phyloP scores from a whole-genome alignment of 2,329 filamentous ascomycete genomes.

The Ceratocystis eucalypticola region DNA sequence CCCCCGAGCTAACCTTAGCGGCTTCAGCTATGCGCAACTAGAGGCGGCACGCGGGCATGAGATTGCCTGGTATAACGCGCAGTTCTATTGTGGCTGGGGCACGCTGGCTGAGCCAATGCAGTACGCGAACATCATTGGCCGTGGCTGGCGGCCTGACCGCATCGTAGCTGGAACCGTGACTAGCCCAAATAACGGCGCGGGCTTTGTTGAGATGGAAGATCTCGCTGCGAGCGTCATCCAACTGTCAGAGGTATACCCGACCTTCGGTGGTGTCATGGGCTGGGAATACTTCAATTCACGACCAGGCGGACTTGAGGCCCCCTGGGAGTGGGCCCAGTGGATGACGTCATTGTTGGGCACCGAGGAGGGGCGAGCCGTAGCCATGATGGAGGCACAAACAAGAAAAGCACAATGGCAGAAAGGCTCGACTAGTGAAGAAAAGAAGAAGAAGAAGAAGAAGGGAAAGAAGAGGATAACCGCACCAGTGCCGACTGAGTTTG shows the following conservation, averaged over 20 bases:
- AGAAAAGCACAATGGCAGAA: conserved; percentile 17
- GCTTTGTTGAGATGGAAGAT: conserved; percentile 37
- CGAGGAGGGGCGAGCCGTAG: conserved; percentile 16
- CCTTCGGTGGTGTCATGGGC: conserved; percentile 79
- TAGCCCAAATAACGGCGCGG: conserved; percentile 56
- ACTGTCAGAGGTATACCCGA: conserved; percentile 39
- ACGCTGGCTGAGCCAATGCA: conserved; percentile 33
- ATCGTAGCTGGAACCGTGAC: conserved; percentile 74
- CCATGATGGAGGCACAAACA: conserved; percentile 22
- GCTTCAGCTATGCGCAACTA: conserved; percentile 66
- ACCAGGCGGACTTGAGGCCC: conserved; percentile 46
- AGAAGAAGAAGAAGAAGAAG: conserved; percentile 9
- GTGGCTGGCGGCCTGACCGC: conserved; percentile 59
- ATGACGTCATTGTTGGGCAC: conserved; percentile 38
- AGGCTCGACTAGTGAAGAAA: background rate
- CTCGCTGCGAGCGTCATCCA: conserved; percentile 32
- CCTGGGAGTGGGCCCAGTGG: conserved; percentile 65
- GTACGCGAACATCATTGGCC: conserved; percentile 39
- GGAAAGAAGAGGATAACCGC: conserved; percentile 8
- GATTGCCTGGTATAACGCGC: conserved; percentile 77
- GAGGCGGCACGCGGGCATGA: conserved; percentile 52
- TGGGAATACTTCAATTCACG: conserved; percentile 90
- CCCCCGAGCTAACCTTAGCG: conserved; percentile 50
- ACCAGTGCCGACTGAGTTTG: conserved; percentile 25
- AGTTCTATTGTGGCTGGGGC: conserved; percentile 90